Percentiles rank a stretch among this genome's conserved stretches.
Conservation (phyloP, 345 rosid species). For the Pugionium cornutum region DNA sequence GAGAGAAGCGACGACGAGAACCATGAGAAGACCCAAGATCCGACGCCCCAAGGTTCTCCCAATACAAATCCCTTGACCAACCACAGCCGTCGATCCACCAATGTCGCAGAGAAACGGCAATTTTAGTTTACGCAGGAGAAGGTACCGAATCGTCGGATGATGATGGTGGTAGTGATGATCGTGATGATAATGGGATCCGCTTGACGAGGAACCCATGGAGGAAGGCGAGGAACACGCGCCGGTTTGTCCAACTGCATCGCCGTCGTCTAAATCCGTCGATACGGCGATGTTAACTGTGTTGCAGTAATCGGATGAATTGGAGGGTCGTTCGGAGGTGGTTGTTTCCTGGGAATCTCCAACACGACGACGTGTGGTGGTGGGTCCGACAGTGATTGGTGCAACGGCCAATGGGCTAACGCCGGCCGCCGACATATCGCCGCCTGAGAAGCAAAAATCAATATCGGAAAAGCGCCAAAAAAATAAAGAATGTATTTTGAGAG, state of each 20-base stretch:
- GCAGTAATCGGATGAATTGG: conserved; percentile 39
- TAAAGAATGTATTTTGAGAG: not conserved
- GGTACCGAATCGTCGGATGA: conserved; percentile 46
- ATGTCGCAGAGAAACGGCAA: conserved; percentile 44
- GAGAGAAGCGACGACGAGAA: conserved; percentile 61
- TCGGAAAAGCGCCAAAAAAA: conserved; percentile 25
- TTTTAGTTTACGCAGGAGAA: conserved; percentile 44
- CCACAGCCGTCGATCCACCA: conserved; percentile 41
- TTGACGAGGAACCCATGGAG: conserved; percentile 28
- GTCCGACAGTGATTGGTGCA: conserved; percentile 50
- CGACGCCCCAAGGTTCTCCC: conserved; percentile 59
- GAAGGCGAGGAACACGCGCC: conserved; percentile 41
- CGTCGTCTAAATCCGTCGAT: conserved; percentile 36
- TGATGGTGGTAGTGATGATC: conserved; percentile 40
- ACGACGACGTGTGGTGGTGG: conserved; percentile 75
- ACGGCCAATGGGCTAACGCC: conserved; percentile 49
- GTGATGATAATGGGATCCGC: conserved; percentile 45
- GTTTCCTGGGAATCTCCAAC: conserved; percentile 47
- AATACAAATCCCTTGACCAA: conserved; percentile 47
- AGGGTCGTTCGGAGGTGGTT: conserved; percentile 40
- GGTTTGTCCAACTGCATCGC: not conserved
- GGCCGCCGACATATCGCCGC: conserved; percentile 60
- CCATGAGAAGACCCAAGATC: conserved; percentile 50
- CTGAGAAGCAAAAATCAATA: conserved; percentile 19
- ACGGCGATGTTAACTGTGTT: conserved; percentile 30